A percentile compares a stretch with the other conserved stretches of the same genome.
phyloP scores from a whole-genome alignment of 805 yeast species.

The Barnettozyma sucrosica region DNA sequence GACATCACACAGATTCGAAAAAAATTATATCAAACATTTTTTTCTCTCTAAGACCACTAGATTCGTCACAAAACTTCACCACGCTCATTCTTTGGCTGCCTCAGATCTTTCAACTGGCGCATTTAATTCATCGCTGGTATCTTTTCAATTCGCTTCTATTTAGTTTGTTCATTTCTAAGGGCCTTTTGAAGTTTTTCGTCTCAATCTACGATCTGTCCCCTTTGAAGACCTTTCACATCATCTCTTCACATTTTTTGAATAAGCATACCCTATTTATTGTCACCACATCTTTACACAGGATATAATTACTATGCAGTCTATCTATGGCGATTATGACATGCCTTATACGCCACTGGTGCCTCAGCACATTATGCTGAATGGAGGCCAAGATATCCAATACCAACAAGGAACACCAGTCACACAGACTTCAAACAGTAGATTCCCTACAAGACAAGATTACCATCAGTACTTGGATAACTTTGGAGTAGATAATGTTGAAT shows the following conservation, averaged over 20 bases:
- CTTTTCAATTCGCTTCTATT: background rate
- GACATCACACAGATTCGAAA: background rate
- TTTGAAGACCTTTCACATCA: background rate
- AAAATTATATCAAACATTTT: background rate
- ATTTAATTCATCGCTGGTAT: background rate
- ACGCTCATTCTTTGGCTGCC: background rate
- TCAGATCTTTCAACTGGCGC: background rate
- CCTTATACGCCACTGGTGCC: conserved; percentile 21
- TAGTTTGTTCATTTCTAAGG: conserved; percentile 8
- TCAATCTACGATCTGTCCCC: background rate
- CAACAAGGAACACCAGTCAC: conserved; percentile 1
- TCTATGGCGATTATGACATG: conserved; percentile 22
- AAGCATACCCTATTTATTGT: background rate
- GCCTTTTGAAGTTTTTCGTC: background rate
- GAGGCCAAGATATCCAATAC: conserved; percentile 18
- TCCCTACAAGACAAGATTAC: conserved; percentile 14
- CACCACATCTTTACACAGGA: background rate
- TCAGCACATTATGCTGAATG: conserved; percentile 22
- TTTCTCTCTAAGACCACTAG: background rate
- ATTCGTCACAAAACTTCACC: background rate
- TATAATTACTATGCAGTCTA: conserved; percentile 19
- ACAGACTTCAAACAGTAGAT: conserved; percentile 5
- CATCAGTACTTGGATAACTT: conserved; percentile 12
- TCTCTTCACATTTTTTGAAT: background rate
- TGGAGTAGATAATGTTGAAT: conserved; percentile 2